These are phyloP conservation scores for Thelonectria blattea DNA, from an alignment of 2,329 filamentous ascomycete species.

Conservation along the genomic window DNA sequence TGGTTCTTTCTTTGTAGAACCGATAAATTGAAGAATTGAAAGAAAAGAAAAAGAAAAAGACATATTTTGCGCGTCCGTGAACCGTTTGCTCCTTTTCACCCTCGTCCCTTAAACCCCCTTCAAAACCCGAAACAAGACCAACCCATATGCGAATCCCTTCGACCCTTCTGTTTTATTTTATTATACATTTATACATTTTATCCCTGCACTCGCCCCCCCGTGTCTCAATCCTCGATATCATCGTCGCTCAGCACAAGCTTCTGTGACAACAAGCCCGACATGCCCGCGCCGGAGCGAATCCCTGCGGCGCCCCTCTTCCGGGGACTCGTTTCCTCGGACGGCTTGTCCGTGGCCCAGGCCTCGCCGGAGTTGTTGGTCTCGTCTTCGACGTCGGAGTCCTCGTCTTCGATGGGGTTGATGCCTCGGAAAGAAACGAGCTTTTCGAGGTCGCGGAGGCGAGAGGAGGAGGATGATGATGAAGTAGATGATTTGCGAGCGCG, in stretches of 20 bases:
- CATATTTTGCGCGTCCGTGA: neutral
- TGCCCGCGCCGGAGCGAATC: constrained; percentile 43
- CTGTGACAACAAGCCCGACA: constrained; percentile 58
- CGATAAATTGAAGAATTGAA: constrained; percentile 5
- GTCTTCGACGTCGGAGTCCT: constrained; percentile 54
- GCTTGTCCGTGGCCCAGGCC: constrained; percentile 67
- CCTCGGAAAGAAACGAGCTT: constrained; percentile 72
- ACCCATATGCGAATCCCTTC: constrained; percentile 1
- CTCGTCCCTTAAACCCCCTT: neutral
- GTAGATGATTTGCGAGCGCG: constrained; percentile 47
- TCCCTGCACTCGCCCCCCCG: neutral
- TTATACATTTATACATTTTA: constrained; percentile 12
- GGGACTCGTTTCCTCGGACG: constrained; percentile 59
- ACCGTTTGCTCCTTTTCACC: constrained; percentile 25
- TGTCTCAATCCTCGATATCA: constrained; percentile 78
- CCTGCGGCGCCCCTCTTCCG: constrained; percentile 52
- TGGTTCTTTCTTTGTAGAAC: constrained; percentile 15
- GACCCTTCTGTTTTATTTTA: no score
- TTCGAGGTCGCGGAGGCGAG: constrained; percentile 64
- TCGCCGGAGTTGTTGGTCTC: constrained; percentile 49
- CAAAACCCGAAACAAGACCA: neutral
- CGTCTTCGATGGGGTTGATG: constrained; percentile 57
- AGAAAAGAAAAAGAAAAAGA: constrained; percentile 4
- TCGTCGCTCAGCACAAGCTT: constrained; percentile 80
- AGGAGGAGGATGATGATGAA: neutral